Evolutionary conservation across 2,329 filamentous ascomycete species (phyloP), one percentile per base, ranked within the genome.

Genomic region (Diplodia corticola): DNA sequence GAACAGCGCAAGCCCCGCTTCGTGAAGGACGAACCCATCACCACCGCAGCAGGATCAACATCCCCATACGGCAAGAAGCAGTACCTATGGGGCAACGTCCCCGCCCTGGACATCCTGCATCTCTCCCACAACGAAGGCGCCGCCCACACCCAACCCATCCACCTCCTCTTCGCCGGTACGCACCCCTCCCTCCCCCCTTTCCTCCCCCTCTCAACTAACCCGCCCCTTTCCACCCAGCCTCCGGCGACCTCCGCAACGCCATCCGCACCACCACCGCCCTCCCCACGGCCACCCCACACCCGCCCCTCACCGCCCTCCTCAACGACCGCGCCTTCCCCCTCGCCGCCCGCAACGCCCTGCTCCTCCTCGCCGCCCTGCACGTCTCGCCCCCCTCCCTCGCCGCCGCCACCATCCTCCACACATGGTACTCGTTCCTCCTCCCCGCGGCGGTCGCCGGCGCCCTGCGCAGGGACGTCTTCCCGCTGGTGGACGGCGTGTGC

Each of bases 351-450:
- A 82, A 82, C 66, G 67, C 67, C 13, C 76, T 81, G 4, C 64
- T 84, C 6, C 71, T 82, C 0, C 73, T 84, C 4, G 64, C 78
- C 4, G 74, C 74, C 0, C 64, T 76, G 7, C 15, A 66, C 1
- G 66, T 71, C 5, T 67, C 74, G 0, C 48, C 68, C 0, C 67
- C 73, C 0, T 3, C 26, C n/a, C 66, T 67, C 5, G 75, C 74
- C 0, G 68, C 71, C 2, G 73, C 75, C 0, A 72, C 71, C 17
- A 80, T 82, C 51, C 68, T 81, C 1, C 80, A 83, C 69, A 9
- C 82, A 4, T 83, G 81, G 81, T 83, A 83, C 70, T 84, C 81
- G 0, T 77, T 78, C 1, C 61, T 76, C 4, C 22, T 82, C 0
- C 71, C 73, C 0, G 24, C 65, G 5, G 48, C 37, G 2, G 68